Conservation (phyloP, 192 early-diverging fungal genomes). For the Coemansia sp. region DNA sequence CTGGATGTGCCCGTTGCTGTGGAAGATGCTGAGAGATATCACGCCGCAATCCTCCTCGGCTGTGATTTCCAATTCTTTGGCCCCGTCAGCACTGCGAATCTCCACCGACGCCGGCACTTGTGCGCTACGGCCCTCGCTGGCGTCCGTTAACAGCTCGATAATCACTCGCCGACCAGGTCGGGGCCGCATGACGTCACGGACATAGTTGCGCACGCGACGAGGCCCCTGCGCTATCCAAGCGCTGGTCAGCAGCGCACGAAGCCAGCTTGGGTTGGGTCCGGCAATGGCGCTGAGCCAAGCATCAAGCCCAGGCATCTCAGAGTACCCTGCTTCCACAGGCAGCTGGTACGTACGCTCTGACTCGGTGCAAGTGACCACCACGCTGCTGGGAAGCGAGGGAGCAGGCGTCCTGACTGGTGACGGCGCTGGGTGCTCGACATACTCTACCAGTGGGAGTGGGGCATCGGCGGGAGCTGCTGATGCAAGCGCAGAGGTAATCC, state of each 20-base stretch:
- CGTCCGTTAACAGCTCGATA: constrained; percentile 2
- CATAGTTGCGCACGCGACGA: constrained; percentile 63
- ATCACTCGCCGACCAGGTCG: constrained; percentile 59
- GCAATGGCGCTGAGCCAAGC: constrained; percentile 71
- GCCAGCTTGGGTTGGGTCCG: constrained; percentile 74
- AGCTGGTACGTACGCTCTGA: constrained; percentile 21
- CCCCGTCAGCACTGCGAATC: background rate
- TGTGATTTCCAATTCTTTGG: constrained; percentile 16
- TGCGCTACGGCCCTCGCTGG: background rate
- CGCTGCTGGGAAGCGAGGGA: background rate
- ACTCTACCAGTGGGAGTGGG: constrained; percentile 32
- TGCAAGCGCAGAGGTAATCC: constrained; percentile 12
- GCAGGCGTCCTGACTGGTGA: background rate
- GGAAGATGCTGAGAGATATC: constrained; percentile 61
- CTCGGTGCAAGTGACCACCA: background rate
- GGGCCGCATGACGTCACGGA: constrained; percentile 63
- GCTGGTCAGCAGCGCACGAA: constrained; percentile 77
- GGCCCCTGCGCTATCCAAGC: constrained; percentile 76
- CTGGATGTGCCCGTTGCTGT: constrained; percentile 39
- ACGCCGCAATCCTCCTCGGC: constrained; percentile 8
- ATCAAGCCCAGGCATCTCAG: background rate
- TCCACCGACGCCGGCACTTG: background rate
- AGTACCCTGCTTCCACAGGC: background rate
- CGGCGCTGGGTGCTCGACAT: background rate
- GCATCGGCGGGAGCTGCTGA: constrained; percentile 80